Evolutionary conservation across 208 protist species (phyloP), one percentile per base, ranked within the genome.

Genomic region (Trypanosoma vivax): DNA sequence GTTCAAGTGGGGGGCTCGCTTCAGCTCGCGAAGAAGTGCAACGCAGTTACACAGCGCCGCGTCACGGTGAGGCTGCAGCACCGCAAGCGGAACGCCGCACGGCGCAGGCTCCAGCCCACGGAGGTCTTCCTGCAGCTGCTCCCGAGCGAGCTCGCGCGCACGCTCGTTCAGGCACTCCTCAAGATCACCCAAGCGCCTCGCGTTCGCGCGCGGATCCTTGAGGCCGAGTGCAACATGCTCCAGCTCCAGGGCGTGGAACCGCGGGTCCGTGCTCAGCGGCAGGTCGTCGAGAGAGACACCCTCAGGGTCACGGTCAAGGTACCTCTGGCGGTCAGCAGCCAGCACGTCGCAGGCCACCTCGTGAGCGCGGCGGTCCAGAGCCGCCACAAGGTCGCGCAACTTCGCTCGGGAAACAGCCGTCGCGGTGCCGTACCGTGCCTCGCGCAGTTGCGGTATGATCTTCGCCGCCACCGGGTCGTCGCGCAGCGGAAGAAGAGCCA

Each of bases 51-150:
- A 53, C 46, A 90, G 73, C 43, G 62, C 62, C n/a, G 55, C 53
- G 34, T 84, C 65, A 29, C 70, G 13, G 50, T 92, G 80, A 3
- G 73, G 79, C n/a, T 75, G 51, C 37, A 92, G 71, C 24, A 89
- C 50, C 11, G 48, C 24, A 13, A 88, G 48, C n/a, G 84, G 84
- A 30, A 92, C 84, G n/a, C 81, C 78, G 0, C 73, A 51, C 13
- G 79, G 84, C 2, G 53, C 27, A 27, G 41, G 50, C n/a, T 78
- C 70, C n/a, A 92, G 65, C 0, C 66, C 65, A 5, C 54, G 37
- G 13, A 88, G 42, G 45, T 92, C 84, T 24, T 77, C 52, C 21
- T 50, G 40, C 39, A 79, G 56, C 50, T 88, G 79, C 39, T 66
- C 56, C 23, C 54, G 43, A 0, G 80, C 78, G 19, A 92, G 60